These are phyloP conservation scores for Arachis hypogaea DNA, from an alignment of 306 rosid genomes.

Conservation along the genomic window DNA sequence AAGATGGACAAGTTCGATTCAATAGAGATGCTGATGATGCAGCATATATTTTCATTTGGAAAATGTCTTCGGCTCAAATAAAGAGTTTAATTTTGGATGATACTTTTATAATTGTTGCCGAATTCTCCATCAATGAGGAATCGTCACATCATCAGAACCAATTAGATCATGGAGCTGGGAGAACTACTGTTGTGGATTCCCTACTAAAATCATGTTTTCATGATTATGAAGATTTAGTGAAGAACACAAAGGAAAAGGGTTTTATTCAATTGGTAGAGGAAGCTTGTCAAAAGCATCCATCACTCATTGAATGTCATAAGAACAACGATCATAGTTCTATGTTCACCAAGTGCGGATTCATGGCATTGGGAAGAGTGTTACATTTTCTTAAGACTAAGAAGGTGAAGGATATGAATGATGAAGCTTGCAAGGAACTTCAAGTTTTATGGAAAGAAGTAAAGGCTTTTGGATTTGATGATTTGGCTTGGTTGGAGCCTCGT, in stretches of 20 bases:
- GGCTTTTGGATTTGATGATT: conserved; percentile 27
- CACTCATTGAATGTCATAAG: neutral
- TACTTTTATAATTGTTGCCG: conserved; percentile 56
- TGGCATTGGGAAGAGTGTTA: conserved; percentile 31
- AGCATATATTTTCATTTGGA: conserved; percentile 56
- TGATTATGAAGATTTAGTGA: conserved; percentile 5
- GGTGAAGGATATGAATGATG: conserved; percentile 14
- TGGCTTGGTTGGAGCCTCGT: conserved; percentile 28
- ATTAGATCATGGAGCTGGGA: neutral
- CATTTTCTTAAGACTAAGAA: conserved; percentile 31
- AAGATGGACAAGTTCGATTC: conserved; percentile 44
- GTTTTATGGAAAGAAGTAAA: conserved; percentile 36
- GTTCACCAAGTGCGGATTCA: conserved; percentile 5
- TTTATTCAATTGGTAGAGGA: conserved; percentile 18
- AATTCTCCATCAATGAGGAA: conserved; percentile 42
- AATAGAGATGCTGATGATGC: conserved; percentile 42
- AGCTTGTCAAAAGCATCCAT: neutral
- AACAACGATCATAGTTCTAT: neutral
- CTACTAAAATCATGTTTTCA: neutral
- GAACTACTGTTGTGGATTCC: neutral
- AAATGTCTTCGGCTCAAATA: conserved; percentile 57
- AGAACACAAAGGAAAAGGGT: neutral
- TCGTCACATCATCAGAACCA: neutral
- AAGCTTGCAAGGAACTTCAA: conserved; percentile 24
- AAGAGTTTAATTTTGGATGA: conserved; percentile 55